Percentiles rank a stretch among this genome's conserved stretches.
These are phyloP conservation scores for Leccinum fibrillosum DNA, from an alignment of 768 basidiomycete genomes.

Conservation along the genomic window DNA sequence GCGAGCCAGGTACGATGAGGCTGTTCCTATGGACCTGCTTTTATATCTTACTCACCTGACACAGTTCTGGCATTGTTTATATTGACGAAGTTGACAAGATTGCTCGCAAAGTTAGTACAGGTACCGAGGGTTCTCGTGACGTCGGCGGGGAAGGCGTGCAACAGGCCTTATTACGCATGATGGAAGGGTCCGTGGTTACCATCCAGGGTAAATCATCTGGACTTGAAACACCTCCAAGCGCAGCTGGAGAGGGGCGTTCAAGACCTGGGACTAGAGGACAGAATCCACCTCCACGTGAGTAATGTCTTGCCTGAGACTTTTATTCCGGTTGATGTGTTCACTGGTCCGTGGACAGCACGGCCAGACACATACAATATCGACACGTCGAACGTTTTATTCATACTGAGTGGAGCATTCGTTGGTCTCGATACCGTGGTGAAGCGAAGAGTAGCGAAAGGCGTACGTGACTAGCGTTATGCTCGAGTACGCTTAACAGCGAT, in stretches of 20 bases:
- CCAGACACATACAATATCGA: slow-evolving; percentile 75
- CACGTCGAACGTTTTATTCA: slow-evolving; percentile 91
- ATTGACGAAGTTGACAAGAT: slow-evolving; percentile 98
- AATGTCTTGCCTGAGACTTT: background rate
- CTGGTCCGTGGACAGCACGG: slow-evolving; percentile 39
- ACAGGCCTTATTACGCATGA: slow-evolving; percentile 87
- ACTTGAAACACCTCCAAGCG: slow-evolving; percentile 42
- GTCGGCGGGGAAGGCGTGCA: slow-evolving; percentile 97
- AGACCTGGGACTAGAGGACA: slow-evolving; percentile 50
- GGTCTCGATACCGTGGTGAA: slow-evolving; percentile 83
- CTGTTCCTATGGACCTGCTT: background rate
- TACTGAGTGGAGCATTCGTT: slow-evolving; percentile 92
- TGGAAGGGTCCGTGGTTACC: slow-evolving; percentile 88
- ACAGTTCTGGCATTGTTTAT: slow-evolving; percentile 88
- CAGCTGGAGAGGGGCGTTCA: slow-evolving; percentile 44
- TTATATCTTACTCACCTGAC: slow-evolving; percentile 5
- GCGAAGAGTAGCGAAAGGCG: slow-evolving; percentile 79
- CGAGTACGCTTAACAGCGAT: background rate
- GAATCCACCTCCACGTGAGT: slow-evolving; percentile 28
- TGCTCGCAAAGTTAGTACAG: slow-evolving; percentile 56
- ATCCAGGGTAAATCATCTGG: slow-evolving; percentile 68
- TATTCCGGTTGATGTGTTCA: background rate
- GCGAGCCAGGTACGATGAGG: slow-evolving; percentile 65
- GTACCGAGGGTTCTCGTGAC: slow-evolving; percentile 73
- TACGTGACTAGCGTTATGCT: slow-evolving; percentile 37